Percentiles rank a stretch among this genome's conserved stretches.
Evolutionary conservation across 176 grass and related monocot species (phyloP).

Genomic region (Panicum miliaceum): DNA sequence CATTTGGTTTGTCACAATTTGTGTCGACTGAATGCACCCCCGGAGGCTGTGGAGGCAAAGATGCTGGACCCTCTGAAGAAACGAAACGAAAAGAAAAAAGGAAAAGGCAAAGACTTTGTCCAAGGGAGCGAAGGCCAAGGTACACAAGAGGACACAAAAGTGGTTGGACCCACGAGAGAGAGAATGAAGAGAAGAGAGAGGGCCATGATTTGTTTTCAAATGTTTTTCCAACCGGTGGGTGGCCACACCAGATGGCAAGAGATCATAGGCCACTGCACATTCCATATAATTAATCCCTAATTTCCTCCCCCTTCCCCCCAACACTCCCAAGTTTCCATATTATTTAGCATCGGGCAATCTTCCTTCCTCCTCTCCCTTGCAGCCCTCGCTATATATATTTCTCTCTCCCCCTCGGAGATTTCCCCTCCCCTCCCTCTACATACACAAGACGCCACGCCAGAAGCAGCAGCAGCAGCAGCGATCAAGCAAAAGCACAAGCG

Average conservation of each 20-base stretch:
- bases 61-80: neutral
- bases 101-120: neutral
- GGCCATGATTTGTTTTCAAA: neutral
- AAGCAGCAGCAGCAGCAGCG: neutral
- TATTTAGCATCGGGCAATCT: neutral
- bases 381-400: slow-evolving; percentile 31
- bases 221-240: neutral
- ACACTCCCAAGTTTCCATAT: slow-evolving; percentile 24
- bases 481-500: slow-evolving; percentile 6
- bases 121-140: neutral
- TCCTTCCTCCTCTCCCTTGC: neutral
- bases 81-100: neutral
- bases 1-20: neutral
- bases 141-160: slow-evolving; percentile 29
- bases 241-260: slow-evolving; percentile 28
- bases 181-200: neutral
- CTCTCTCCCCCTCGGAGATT: slow-evolving; percentile 15
- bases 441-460: neutral
- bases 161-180: slow-evolving; percentile 16
- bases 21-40: neutral
- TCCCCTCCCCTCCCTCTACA: neutral
- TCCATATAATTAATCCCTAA: slow-evolving; percentile 36
- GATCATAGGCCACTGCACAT: slow-evolving; percentile 28
- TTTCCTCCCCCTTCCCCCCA: slow-evolving; percentile 24
- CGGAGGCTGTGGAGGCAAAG: neutral